phyloP scores from a whole-genome alignment of 768 basidiomycete species.

The Podaxis sp. region DNA sequence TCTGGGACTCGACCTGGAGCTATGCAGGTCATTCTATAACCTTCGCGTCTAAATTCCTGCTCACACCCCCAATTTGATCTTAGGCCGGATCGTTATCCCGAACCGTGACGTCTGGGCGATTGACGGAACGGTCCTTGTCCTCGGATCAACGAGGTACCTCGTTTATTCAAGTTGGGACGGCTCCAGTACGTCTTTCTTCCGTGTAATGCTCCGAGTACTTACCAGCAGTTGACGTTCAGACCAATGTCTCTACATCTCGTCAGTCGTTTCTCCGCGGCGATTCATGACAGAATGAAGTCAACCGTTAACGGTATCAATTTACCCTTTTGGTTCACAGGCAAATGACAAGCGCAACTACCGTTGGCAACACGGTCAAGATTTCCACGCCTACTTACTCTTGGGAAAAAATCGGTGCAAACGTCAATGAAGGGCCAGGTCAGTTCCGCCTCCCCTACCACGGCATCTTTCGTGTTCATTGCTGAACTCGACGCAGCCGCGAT shows the following conservation, averaged over 20 bases:
- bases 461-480: neutral
- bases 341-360: conserved; percentile 28
- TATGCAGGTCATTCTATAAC: conserved; percentile 24
- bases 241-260: conserved; percentile 33
- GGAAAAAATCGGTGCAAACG: conserved; percentile 32
- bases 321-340: conserved; percentile 9
- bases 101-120: conserved; percentile 36
- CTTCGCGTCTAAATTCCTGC: neutral
- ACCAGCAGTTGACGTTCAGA: conserved; percentile 18
- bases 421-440: conserved; percentile 33
- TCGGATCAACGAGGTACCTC: conserved; percentile 26
- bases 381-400: conserved; percentile 32
- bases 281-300: neutral
- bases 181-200: conserved; percentile 20
- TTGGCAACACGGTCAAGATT: conserved; percentile 32
- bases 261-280: neutral
- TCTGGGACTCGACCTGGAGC: conserved; percentile 33
- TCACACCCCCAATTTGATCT: neutral
- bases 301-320: neutral
- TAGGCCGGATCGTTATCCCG: conserved; percentile 30
- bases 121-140: conserved; percentile 30
- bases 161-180: conserved; percentile 36
- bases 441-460: neutral
- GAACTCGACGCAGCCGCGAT: conserved; percentile 22
- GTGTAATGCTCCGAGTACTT: neutral